These are phyloP conservation scores for Ceratobasidium papillatum DNA, from an alignment of 1,284 basidiomycete species.

Conservation along the genomic window DNA sequence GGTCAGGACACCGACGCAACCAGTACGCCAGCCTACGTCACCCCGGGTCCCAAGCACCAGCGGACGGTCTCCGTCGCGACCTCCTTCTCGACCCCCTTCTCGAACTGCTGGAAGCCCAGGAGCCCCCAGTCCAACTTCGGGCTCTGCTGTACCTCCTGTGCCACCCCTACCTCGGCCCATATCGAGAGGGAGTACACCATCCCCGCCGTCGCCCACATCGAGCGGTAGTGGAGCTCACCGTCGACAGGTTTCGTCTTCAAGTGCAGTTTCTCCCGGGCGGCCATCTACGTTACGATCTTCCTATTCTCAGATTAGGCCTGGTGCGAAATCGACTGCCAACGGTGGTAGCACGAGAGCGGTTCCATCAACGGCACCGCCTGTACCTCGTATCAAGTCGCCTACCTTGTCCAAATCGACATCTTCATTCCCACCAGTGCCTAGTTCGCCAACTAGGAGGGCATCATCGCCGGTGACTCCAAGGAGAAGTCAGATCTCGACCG, in stretches of 20 bases:
- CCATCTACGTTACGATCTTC: conserved; percentile 36
- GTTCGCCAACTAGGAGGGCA: conserved; percentile 32
- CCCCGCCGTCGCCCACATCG: conserved; percentile 31
- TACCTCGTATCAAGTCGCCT: conserved; percentile 34
- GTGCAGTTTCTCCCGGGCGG: conserved; percentile 27
- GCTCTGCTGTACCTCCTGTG: conserved; percentile 29
- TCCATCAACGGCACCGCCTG: conserved; percentile 33
- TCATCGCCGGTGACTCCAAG: conserved; percentile 18
- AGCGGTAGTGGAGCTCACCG: conserved; percentile 29
- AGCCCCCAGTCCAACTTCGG: conserved; percentile 34
- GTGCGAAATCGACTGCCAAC: conserved; percentile 4
- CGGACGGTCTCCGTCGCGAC: not conserved
- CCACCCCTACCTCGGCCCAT: conserved; percentile 30
- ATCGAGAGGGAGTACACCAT: conserved; percentile 38
- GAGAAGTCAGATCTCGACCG: not conserved
- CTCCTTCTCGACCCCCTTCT: conserved; percentile 37
- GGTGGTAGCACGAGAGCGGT: conserved; percentile 10
- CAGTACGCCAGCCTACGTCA: conserved; percentile 20
- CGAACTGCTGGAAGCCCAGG: conserved; percentile 32
- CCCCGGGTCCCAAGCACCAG: conserved; percentile 24
- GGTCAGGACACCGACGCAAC: conserved; percentile 58
- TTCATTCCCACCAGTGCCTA: conserved; percentile 22
- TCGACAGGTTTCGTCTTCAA: conserved; percentile 27
- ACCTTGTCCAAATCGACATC: conserved; percentile 40
- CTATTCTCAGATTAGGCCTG: conserved; percentile 31